Evolutionary conservation across 2,329 filamentous ascomycete species (phyloP).

Genomic region (Colletotrichum sojae): DNA sequence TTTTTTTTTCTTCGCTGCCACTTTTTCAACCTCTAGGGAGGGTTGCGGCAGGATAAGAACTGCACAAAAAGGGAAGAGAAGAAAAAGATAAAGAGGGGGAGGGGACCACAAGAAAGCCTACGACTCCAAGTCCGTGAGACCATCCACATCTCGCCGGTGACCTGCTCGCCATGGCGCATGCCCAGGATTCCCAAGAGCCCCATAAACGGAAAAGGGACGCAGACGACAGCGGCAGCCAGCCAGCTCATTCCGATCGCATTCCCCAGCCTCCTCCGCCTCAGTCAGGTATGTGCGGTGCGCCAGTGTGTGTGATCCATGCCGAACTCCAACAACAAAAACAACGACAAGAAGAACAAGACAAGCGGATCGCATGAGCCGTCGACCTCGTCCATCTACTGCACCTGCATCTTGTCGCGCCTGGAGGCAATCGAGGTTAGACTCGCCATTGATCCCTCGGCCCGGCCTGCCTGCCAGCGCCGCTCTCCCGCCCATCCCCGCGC

Average conservation of each 20-base stretch:
- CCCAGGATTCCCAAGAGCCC: constrained; percentile 54
- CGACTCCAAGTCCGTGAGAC: constrained; percentile 15
- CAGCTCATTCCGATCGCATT: constrained; percentile 55
- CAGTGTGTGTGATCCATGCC: constrained; percentile 39
- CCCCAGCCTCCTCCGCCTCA: constrained; percentile 61
- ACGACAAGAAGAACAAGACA: constrained; percentile 26
- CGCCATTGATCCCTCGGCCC: constrained; percentile 41
- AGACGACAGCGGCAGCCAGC: constrained; percentile 59
- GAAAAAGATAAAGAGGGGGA: not conserved
- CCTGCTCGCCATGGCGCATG: constrained; percentile 57
- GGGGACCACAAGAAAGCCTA: not conserved
- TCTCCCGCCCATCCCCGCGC: constrained; percentile 19
- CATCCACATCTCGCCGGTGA: constrained; percentile 29
- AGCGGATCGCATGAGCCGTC: constrained; percentile 34
- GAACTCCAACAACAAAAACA: constrained; percentile 37
- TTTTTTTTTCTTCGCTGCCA: not conserved
- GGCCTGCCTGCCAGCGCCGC: constrained; percentile 40
- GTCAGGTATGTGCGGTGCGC: constrained; percentile 57
- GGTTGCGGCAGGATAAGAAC: constrained; percentile 7
- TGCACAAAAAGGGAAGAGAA: not conserved
- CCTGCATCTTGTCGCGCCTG: constrained; percentile 38
- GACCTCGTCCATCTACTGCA: constrained; percentile 38
- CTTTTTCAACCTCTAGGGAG: constrained; percentile 4
- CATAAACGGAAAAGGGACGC: constrained; percentile 65
- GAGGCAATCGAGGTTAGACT: constrained; percentile 42